Evolutionary conservation across 768 basidiomycete species (phyloP).

Genomic region (Kwoniella heveanensis): DNA sequence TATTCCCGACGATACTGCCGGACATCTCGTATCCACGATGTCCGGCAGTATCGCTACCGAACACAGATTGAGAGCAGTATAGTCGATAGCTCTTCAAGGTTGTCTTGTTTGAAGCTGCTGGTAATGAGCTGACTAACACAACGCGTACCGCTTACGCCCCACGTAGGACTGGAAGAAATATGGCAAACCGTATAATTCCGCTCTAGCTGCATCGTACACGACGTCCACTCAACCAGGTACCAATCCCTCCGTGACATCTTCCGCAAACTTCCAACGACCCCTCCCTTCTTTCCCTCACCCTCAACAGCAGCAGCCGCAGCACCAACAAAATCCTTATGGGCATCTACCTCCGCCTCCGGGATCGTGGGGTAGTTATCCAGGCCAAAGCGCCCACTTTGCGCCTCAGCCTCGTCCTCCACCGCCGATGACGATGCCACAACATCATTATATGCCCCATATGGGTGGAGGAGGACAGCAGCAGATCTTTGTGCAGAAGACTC

Average conservation of each 20-base stretch:
- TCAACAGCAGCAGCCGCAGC: conserved; percentile 13
- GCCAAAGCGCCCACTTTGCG: conserved; percentile 20
- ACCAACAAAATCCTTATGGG: conserved; percentile 19
- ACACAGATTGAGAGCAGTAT: too few relatives aligned
- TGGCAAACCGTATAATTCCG: conserved; percentile 46
- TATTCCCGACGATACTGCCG: too few relatives aligned
- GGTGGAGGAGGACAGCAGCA: conserved; percentile 8
- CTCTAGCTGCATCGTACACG: conserved; percentile 39
- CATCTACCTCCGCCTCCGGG: conserved; percentile 24
- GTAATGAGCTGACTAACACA: conserved; percentile 4
- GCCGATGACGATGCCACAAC: conserved; percentile 14
- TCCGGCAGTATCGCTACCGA: too few relatives aligned
- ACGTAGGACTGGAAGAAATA: conserved; percentile 49
- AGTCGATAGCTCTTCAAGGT: too few relatives aligned
- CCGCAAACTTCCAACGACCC: conserved; percentile 47
- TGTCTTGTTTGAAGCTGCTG: too few relatives aligned
- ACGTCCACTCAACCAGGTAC: conserved; percentile 12
- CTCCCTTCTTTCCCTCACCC: conserved; percentile 27
- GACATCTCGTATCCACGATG: too few relatives aligned
- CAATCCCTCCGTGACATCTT: conserved; percentile 34
- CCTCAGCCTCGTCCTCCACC: conserved; percentile 34
- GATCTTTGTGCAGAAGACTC: conserved; percentile 33
- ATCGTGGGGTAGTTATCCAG: conserved; percentile 38
- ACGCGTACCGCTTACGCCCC: neutral
- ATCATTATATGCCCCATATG: conserved; percentile 5